Evolutionary conservation across 2,329 filamentous ascomycete genomes (phyloP).

Genomic region (Ophiostoma triangulosporum): DNA sequence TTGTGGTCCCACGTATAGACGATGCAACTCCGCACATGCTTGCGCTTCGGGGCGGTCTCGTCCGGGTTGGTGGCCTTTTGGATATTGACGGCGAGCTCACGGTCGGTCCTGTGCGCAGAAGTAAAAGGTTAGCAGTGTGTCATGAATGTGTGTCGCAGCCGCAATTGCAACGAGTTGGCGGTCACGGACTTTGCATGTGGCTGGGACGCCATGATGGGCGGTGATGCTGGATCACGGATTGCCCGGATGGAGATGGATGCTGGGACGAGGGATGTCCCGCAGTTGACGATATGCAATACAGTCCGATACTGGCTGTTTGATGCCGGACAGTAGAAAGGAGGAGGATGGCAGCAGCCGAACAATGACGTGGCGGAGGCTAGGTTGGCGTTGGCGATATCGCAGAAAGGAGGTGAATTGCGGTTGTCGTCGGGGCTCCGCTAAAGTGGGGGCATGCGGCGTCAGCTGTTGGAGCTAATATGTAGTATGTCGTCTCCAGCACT

Average conservation of each 20-base stretch:
- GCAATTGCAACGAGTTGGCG: too few species aligned
- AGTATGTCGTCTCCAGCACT: too few species aligned
- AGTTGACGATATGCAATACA: background rate
- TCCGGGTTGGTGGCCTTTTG: constrained; percentile 56
- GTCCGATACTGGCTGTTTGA: background rate
- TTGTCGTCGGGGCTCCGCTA: constrained; percentile 7
- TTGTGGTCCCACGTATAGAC: constrained; percentile 99
- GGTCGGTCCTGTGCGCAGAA: constrained; percentile 41
- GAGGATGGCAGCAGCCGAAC: background rate
- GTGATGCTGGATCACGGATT: constrained; percentile 1
- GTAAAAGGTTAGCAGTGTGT: background rate
- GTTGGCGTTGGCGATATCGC: constrained; percentile 2
- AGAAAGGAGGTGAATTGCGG: background rate
- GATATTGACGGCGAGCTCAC: constrained; percentile 56
- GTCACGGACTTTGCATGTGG: constrained; percentile 13
- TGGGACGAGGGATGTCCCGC: constrained; percentile 2
- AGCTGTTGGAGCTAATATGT: too few species aligned
- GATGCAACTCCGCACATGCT: constrained; percentile 96
- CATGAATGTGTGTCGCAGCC: too few species aligned
- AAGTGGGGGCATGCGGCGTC: constrained; percentile 8
- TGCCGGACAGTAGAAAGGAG: background rate
- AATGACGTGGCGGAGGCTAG: background rate
- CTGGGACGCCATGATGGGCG: constrained; percentile 13
- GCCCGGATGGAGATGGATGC: background rate
- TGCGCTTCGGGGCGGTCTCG: constrained; percentile 58